Evolutionary conservation across 306 rosid genomes (phyloP), one percentile per base, ranked within the genome.

Genomic region (Gleditsia sinensis): DNA sequence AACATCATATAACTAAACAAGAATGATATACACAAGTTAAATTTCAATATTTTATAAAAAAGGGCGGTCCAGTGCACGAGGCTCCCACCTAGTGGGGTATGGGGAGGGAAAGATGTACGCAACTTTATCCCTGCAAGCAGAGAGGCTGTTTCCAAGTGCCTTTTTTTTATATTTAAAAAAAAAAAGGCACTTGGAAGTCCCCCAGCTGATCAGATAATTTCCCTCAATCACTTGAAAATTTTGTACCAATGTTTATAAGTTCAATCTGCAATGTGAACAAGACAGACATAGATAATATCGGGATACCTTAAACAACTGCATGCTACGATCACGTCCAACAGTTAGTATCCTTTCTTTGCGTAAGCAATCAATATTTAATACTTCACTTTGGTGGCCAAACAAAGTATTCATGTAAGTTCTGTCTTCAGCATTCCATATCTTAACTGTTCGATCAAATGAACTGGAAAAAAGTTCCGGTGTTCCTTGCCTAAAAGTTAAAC

Each of bases 391-490:
- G 82, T 94, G 99, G 62, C 99, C 99, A 82, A 85, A 92, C 76
- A 94, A 75, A 59, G 97, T 90, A 74, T 58, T 87, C 86, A 94
- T 87, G 62, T 94, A 92, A 37, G 99, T 83, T 84, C 97, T 84
- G 77, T 90, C 99, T 66, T 92, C 99, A 37, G 86, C 99, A 79
- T 94, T 94, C 99, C 99, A 94, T 86, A 94, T 90, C 84, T 90
- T 94, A 63, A 92, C 78, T 27, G 92, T 87, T 77, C 99, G 89
- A 80, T 92, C 99, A 76, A 84, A 92, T 57, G 99, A 92, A 84
- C 99, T 97, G 16, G 99, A 92, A 83, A 94, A 94, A 51, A 94
- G 94, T 78, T 94, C 99, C 6, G 95, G 71, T 20, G 89, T 80
- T 73, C 99, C 99, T 83, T 94, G 92, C 87, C 97, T 92, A 84